phyloP scores from a whole-genome alignment of 1,139 yeast genomes.

The Wickerhamomyces sp. region DNA sequence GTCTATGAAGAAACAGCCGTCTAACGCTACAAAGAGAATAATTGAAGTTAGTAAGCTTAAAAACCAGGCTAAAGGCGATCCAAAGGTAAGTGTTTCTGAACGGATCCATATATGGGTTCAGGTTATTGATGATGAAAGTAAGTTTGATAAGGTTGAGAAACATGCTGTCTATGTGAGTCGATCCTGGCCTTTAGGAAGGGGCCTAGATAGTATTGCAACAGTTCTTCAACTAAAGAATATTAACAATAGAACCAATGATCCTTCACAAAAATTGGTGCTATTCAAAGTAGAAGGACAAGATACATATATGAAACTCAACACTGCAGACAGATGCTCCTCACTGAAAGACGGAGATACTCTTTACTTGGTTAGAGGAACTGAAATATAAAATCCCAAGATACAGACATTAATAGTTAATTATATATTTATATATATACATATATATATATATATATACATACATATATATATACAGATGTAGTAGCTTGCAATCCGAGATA shows the following conservation, averaged over 20 bases:
- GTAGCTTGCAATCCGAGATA: no score
- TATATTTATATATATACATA: no score
- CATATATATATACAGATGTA: no score
- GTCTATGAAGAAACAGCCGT: constrained; percentile 10
- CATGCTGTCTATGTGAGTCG: constrained; percentile 50
- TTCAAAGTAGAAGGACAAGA: constrained; percentile 27
- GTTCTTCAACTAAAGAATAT: constrained; percentile 49
- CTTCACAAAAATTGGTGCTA: constrained; percentile 26
- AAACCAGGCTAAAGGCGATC: constrained; percentile 65
- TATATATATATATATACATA: no score
- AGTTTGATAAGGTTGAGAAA: constrained; percentile 25
- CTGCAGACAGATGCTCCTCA: constrained; percentile 41
- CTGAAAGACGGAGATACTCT: constrained; percentile 48
- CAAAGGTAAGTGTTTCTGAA: constrained; percentile 47
- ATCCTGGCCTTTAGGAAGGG: constrained; percentile 74
- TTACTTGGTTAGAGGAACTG: constrained; percentile 54
- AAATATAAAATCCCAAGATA: background rate
- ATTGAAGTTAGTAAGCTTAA: constrained; percentile 41
- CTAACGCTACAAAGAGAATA: constrained; percentile 25
- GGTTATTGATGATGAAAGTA: constrained; percentile 35
- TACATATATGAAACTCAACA: constrained; percentile 28
- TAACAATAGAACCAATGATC: constrained; percentile 47
- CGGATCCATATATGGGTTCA: constrained; percentile 63
- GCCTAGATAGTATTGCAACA: constrained; percentile 64
- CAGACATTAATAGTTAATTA: no score